These are phyloP conservation scores for Pythium brassicae DNA, from an alignment of 352 stramenopile genomes.

Conservation along the genomic window DNA sequence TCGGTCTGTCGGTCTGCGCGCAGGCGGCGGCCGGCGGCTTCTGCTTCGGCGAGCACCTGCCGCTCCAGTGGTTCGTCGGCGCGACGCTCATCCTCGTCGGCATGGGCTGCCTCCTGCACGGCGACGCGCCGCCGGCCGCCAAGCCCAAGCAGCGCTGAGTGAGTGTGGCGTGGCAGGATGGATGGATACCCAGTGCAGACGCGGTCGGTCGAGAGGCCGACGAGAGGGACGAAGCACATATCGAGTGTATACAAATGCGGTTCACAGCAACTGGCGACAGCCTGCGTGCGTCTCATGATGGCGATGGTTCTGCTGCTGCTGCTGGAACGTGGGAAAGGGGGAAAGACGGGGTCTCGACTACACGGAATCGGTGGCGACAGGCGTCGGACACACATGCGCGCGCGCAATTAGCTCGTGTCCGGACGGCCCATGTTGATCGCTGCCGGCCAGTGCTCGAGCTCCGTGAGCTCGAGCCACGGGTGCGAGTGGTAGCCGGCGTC, in stretches of 20 bases:
- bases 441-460: conserved; percentile 75
- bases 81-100: conserved; percentile 68
- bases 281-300: background rate
- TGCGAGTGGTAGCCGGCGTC: conserved; percentile 57
- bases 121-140: conserved; percentile 24
- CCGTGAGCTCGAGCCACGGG: conserved; percentile 76
- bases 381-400: background rate
- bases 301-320: background rate
- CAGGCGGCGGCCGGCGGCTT: conserved; percentile 49
- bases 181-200: background rate
- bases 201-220: too few relatives aligned
- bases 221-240: conserved; percentile 1
- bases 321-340: background rate
- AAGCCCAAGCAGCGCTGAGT: conserved; percentile 26
- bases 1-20: background rate
- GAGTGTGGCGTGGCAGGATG: background rate
- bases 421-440: conserved; percentile 60
- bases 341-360: conserved; percentile 1
- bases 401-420: background rate
- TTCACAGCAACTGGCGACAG: background rate
- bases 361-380: conserved; percentile 2
- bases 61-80: conserved; percentile 70
- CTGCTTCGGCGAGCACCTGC: conserved; percentile 69
- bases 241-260: conserved; percentile 10
- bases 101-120: conserved; percentile 63